A percentile compares a stretch with the other conserved stretches of the same genome.
phyloP scores from a whole-genome alignment of 768 basidiomycete species.

The Solioccasus polychromus region DNA sequence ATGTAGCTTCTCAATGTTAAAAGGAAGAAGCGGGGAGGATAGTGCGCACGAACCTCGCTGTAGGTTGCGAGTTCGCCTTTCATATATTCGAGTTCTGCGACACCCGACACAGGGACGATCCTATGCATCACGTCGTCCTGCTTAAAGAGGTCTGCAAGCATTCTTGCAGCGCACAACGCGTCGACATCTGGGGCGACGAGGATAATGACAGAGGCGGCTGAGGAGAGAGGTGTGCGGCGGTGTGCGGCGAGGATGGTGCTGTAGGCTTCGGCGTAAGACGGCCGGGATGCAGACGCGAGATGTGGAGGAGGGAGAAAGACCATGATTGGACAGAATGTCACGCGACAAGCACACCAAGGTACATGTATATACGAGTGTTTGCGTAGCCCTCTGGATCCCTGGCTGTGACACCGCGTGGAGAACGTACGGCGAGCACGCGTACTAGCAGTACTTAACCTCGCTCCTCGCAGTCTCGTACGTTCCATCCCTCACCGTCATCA shows the following conservation, averaged over 20 bases:
- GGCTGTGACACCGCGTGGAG: slow-evolving; percentile 22
- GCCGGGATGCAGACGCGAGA: slow-evolving; percentile 50
- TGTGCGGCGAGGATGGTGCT: slow-evolving; percentile 66
- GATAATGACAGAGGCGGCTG: slow-evolving; percentile 81
- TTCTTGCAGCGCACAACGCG: slow-evolving; percentile 85
- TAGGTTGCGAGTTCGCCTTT: slow-evolving; percentile 64
- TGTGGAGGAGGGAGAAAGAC: slow-evolving; percentile 75
- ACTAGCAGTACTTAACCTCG: slow-evolving; percentile 27
- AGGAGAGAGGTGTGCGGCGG: slow-evolving; percentile 68
- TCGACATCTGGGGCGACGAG: slow-evolving; percentile 91
- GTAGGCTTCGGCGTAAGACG: slow-evolving; percentile 75
- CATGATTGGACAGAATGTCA: slow-evolving; percentile 35
- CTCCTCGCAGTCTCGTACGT: slow-evolving; percentile 2
- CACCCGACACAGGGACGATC: slow-evolving; percentile 85
- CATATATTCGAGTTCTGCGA: slow-evolving; percentile 66
- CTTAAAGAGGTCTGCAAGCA: slow-evolving; percentile 85
- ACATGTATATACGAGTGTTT: slow-evolving; percentile 13
- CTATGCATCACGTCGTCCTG: slow-evolving; percentile 94
- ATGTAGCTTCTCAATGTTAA: slow-evolving; percentile 54
- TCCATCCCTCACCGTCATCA: slow-evolving; percentile 34
- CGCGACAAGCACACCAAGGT: slow-evolving; percentile 1
- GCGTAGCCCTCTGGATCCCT: slow-evolving; percentile 19
- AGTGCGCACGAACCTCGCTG: slow-evolving; percentile 53
- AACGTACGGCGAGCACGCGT: slow-evolving; percentile 28
- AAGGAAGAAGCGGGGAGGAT: neutral